These are phyloP conservation scores for Leucaena leucocephala DNA, from an alignment of 306 rosid species.

Conservation along the genomic window DNA sequence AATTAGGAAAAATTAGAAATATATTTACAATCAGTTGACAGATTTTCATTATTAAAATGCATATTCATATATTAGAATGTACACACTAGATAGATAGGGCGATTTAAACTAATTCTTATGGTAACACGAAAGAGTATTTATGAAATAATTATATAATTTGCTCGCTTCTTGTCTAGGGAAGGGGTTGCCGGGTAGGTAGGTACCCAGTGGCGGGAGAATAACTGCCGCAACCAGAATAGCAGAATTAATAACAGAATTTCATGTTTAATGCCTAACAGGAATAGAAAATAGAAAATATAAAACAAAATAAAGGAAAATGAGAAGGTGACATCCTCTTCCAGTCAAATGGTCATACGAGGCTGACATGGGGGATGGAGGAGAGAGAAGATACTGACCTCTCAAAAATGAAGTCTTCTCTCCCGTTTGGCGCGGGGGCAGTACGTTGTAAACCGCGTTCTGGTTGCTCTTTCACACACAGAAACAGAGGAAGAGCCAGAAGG, in stretches of 20 bases:
- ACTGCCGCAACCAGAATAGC: background rate
- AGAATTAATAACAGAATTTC: constrained; percentile 5
- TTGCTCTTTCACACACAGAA: background rate
- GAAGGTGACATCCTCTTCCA: background rate
- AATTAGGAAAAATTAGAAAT: too few species aligned
- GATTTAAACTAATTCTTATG: too few species aligned
- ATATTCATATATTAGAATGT: too few species aligned
- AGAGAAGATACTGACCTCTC: constrained; percentile 7
- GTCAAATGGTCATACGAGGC: background rate
- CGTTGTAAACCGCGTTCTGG: constrained; percentile 22
- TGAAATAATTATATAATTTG: background rate
- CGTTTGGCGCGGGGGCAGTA: background rate
- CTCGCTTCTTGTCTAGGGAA: background rate
- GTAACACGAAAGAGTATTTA: too few species aligned
- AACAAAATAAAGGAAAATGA: background rate
- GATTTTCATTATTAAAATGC: too few species aligned
- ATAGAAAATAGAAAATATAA: background rate
- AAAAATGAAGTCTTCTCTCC: background rate
- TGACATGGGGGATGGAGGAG: background rate
- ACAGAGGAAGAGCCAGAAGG: background rate
- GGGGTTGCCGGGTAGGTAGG: background rate
- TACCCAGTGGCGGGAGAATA: background rate
- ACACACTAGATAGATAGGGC: too few species aligned
- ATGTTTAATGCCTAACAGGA: too few species aligned
- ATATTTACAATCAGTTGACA: too few species aligned